Base-by-base conservation (phyloP, 768 basidiomycete genomes). In the Suillus luteus region DNA sequence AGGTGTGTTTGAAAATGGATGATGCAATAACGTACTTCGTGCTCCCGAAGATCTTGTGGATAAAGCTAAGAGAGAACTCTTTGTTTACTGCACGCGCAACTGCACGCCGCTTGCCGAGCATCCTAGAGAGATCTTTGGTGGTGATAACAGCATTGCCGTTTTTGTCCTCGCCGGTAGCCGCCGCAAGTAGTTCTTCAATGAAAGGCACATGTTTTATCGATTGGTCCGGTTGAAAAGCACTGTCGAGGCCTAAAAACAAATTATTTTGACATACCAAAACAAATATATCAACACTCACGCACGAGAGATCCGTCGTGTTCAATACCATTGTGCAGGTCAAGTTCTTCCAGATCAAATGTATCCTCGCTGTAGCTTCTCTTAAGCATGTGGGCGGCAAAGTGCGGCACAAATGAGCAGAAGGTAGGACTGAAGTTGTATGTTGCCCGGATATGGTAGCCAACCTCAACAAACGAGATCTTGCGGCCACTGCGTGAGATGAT, bases 381-480 rank as follows among this genome's bases (percentile, higher is more conserved):
- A 62, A 93, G 73, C 76, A 87, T 78, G 6, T 77, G 70, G 3
- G 92, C 89, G 0, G 83, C 81, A 69, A 77, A 84, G 62, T 83
- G 83, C 6, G 90, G 85, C 0, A 90, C 88, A 70, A 86, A 91
- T 67, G 78, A 82, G 67, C 85, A 87, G 75, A 93, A 91, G 2
- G 85, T 80, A 0, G 88, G 77, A 2, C 84, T 78, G 67, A 92
- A 91, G 76, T 93, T 93, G 79, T 83, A 93, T 1, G 88, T 85
- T 38, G 78, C 49, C 0, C 82, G 81, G 66, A 90, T 79, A 14
- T 73, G 76, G 2, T 33, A 11, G 0, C 66, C 73, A 35, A 86
- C 59, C 24, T 83, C 76, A n/a, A 71, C 73, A 68, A 93, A 93
- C 5, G 80, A 79, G 72, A 95, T 87, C 64, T 87, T 85, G 54